phyloP scores from a whole-genome alignment of 2,329 filamentous ascomycete genomes.

The Fusarium sp. region DNA sequence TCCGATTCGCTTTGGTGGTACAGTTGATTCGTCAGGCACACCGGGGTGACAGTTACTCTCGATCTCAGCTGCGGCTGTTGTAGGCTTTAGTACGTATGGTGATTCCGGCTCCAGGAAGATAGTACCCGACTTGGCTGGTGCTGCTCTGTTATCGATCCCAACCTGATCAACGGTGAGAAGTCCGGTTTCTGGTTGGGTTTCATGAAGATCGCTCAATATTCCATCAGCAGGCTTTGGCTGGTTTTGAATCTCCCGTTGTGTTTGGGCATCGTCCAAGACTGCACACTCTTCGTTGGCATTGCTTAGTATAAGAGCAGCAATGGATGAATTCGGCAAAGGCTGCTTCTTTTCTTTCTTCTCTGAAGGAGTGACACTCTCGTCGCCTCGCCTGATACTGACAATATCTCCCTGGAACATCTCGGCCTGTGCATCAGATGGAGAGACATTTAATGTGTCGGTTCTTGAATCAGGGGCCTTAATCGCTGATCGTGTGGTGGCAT shows the following conservation, averaged over 20 bases:
- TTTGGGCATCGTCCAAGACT: neutral
- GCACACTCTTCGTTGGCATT: neutral
- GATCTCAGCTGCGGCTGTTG: neutral
- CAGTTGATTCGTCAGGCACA: neutral
- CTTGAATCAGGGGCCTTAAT: neutral
- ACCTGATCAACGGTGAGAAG: neutral
- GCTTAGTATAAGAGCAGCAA: neutral
- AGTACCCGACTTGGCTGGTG: neutral
- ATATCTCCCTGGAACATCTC: neutral
- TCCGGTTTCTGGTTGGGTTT: neutral
- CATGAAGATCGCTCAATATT: neutral
- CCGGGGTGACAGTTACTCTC: neutral
- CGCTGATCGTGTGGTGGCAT: neutral
- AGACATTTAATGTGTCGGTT: neutral
- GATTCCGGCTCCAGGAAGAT: neutral
- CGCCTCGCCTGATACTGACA: neutral
- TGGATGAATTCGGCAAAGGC: neutral
- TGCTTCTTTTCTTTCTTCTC: slow-evolving; percentile 37
- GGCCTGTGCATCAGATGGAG: neutral
- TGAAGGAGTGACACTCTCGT: neutral
- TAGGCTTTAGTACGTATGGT: neutral
- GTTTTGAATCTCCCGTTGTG: neutral
- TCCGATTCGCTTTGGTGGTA: neutral
- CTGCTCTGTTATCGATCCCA: neutral
- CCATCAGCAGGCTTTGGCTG: neutral